Evolutionary conservation across 2,329 filamentous ascomycete genomes (phyloP).

Genomic region (Pseudocercospora fijiensis): DNA sequence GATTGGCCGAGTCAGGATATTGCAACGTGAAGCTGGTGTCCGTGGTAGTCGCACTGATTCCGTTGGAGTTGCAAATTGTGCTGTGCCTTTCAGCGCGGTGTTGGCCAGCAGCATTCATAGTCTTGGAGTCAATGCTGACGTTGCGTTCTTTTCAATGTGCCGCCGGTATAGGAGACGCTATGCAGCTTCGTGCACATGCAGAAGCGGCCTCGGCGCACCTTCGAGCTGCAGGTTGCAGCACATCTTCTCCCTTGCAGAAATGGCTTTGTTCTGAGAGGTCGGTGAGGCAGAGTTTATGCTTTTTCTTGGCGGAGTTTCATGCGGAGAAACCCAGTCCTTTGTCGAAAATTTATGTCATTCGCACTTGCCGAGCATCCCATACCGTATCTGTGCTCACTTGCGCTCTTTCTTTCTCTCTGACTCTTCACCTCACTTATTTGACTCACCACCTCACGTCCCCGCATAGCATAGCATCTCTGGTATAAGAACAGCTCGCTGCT

Average conservation of each 20-base stretch:
- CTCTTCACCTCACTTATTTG: constrained; percentile 12
- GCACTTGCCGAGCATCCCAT: background rate
- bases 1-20: too few species aligned
- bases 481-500: constrained; percentile 1
- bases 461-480: background rate
- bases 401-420: background rate
- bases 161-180: background rate
- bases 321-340: background rate
- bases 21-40: too few species aligned
- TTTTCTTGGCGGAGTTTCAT: background rate
- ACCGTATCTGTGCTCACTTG: background rate
- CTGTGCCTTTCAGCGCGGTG: too few species aligned
- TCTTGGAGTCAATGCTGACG: background rate
- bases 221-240: background rate
- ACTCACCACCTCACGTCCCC: background rate
- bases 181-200: background rate
- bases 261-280: background rate
- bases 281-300: background rate
- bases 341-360: background rate
- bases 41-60: too few species aligned
- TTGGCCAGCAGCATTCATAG: background rate
- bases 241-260: background rate
- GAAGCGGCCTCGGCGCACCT: background rate
- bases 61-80: too few species aligned
- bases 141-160: background rate